Conservation (phyloP, 2,329 filamentous ascomycete genomes). For the Neopestalotiopsis clavispora region DNA sequence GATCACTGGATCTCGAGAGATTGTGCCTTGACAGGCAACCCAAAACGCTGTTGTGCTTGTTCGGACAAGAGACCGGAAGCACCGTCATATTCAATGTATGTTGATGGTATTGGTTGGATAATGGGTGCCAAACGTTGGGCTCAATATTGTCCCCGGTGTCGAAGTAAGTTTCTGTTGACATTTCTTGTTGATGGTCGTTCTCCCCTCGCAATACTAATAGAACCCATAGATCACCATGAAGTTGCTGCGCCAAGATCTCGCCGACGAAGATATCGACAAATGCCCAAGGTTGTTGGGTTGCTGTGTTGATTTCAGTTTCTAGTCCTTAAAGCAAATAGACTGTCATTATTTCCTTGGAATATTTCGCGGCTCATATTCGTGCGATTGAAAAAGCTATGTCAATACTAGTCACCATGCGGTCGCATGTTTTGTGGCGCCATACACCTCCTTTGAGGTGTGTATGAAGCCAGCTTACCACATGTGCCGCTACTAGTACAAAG, state of each 20-base stretch:
- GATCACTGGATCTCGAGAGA: not conserved
- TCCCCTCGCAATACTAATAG: not conserved
- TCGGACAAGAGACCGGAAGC: conserved; percentile 20
- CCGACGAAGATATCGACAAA: not conserved
- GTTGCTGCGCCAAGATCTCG: not conserved
- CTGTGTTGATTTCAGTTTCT: not conserved
- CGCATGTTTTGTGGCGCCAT: too few relatives aligned
- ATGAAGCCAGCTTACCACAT: too few relatives aligned
- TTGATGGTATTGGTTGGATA: conserved; percentile 23
- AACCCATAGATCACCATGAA: not conserved
- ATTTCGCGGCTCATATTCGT: too few relatives aligned
- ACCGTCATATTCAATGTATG: conserved; percentile 23
- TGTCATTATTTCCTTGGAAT: too few relatives aligned
- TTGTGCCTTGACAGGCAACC: conserved; percentile 6
- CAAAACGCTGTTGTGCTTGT: conserved; percentile 23
- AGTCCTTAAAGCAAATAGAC: not conserved
- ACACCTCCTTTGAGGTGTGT: too few relatives aligned
- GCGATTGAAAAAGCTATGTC: too few relatives aligned
- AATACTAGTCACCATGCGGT: too few relatives aligned
- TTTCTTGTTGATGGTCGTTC: not conserved
- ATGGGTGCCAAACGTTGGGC: conserved; percentile 23
- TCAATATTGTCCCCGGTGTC: conserved; percentile 24
- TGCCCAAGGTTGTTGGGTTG: not conserved
- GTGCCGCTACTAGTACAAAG: too few relatives aligned
- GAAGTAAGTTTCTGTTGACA: not conserved